A percentile compares a stretch with the other conserved stretches of the same genome.
These are phyloP conservation scores for Zhuliangozyma blackwelliae DNA, from an alignment of 1,139 yeast genomes.

Conservation along the genomic window DNA sequence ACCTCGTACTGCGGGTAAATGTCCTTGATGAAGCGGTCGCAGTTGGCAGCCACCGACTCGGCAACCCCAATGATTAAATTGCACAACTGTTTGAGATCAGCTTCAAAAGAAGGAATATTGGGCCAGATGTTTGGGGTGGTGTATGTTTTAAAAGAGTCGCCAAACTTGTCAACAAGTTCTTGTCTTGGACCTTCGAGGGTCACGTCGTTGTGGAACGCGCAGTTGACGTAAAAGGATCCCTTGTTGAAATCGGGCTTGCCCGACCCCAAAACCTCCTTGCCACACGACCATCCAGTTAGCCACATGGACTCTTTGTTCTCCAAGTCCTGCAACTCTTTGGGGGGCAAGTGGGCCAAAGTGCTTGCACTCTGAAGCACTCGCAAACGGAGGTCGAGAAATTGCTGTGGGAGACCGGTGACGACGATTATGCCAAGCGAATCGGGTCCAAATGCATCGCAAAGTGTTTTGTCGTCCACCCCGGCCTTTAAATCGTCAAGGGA, in stretches of 20 bases:
- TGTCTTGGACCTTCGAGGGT: slow-evolving; percentile 43
- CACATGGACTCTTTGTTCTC: slow-evolving; percentile 48
- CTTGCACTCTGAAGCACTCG: slow-evolving; percentile 45
- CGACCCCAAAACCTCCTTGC: slow-evolving; percentile 46
- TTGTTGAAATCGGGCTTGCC: slow-evolving; percentile 48
- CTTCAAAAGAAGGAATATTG: slow-evolving; percentile 24
- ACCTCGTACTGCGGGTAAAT: slow-evolving; percentile 24
- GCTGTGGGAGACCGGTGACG: slow-evolving; percentile 38
- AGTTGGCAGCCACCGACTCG: slow-evolving; percentile 46
- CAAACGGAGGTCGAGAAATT: slow-evolving; percentile 34
- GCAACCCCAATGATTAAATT: slow-evolving; percentile 50
- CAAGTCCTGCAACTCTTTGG: slow-evolving; percentile 26
- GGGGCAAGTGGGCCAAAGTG: slow-evolving; percentile 40
- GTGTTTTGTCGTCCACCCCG: slow-evolving; percentile 28
- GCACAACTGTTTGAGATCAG: slow-evolving; percentile 35
- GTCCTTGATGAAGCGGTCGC: slow-evolving; percentile 43
- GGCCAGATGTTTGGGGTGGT: slow-evolving; percentile 59
- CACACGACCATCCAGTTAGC: slow-evolving; percentile 66
- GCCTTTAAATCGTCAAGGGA: not conserved
- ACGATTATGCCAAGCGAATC: slow-evolving; percentile 55
- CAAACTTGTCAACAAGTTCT: slow-evolving; percentile 26
- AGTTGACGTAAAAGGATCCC: slow-evolving; percentile 60
- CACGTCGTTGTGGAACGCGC: slow-evolving; percentile 49
- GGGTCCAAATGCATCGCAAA: slow-evolving; percentile 52
- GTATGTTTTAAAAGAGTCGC: slow-evolving; percentile 35